Percentiles rank a stretch among this genome's conserved stretches.
These are phyloP conservation scores for Solanum habrochaites DNA, from an alignment of 257 asterid genomes.

Conservation along the genomic window DNA sequence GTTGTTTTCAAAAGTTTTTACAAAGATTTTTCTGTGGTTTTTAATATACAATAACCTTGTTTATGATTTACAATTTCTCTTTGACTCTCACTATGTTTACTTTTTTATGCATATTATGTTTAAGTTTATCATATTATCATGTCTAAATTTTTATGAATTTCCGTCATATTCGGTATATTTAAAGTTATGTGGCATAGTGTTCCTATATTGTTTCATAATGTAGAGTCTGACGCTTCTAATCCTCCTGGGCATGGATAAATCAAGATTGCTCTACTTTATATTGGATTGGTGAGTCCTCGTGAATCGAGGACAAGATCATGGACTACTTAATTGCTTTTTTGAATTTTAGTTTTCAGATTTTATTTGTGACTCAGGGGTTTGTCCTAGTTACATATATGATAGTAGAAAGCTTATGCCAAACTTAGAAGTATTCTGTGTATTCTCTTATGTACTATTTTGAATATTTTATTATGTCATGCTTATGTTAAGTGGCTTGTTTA, in stretches of 20 bases:
- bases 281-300: background rate
- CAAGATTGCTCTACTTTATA: background rate
- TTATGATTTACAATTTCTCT: background rate
- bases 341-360: background rate
- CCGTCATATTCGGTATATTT: too few species aligned
- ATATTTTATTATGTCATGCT: background rate
- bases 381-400: background rate
- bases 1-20: background rate
- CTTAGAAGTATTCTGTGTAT: background rate
- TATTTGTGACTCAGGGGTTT: background rate
- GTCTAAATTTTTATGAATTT: background rate
- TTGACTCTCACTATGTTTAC: background rate
- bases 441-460: background rate
- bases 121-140: background rate
- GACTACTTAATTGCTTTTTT: background rate
- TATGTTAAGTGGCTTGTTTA: background rate
- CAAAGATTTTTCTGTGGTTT: background rate
- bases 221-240: background rate
- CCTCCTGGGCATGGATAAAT: background rate
- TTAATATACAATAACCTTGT: background rate
- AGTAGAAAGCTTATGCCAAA: background rate
- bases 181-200: background rate
- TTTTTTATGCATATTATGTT: background rate
- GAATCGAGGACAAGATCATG: background rate
- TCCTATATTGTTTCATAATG: background rate